phyloP scores from a whole-genome alignment of 2,329 filamentous ascomycete species.

The Ophioceras dolichostomum region DNA sequence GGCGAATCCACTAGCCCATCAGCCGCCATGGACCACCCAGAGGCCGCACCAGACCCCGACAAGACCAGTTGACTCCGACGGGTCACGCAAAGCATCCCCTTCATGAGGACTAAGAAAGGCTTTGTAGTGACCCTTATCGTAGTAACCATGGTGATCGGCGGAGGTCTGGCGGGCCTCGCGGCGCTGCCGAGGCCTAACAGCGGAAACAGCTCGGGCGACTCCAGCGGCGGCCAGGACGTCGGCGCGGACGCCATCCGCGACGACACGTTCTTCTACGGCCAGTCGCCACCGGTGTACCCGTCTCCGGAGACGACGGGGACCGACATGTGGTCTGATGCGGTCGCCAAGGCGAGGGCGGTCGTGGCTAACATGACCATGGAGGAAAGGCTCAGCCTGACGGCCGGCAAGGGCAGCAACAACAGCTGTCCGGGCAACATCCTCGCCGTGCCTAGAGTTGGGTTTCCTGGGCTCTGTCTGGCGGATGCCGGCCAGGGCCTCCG shows the following conservation, averaged over 20 bases:
- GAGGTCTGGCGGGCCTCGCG: conserved; percentile 20
- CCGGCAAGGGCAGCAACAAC: conserved; percentile 45
- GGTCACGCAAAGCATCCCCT: conserved; percentile 14
- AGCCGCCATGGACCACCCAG: too few relatives aligned
- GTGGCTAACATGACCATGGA: conserved; percentile 59
- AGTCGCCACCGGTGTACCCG: conserved; percentile 37
- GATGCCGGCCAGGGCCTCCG: conserved; percentile 32
- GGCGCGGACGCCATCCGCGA: conserved; percentile 17
- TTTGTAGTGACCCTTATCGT: conserved; percentile 13
- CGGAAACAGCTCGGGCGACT: not conserved
- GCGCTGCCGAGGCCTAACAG: conserved; percentile 13
- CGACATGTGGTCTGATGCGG: conserved; percentile 55
- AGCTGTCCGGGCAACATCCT: conserved; percentile 34
- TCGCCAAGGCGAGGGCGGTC: conserved; percentile 53
- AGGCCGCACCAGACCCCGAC: too few relatives aligned
- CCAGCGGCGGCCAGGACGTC: not conserved
- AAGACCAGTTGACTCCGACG: conserved; percentile 15
- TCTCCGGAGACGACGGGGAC: conserved; percentile 43
- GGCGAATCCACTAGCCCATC: too few relatives aligned
- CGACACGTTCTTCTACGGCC: conserved; percentile 34
- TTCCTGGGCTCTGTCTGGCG: conserved; percentile 30
- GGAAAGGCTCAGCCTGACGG: conserved; percentile 69
- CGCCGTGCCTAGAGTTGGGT: conserved; percentile 22
- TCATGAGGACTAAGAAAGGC: conserved; percentile 16
- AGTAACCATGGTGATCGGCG: conserved; percentile 19